Percentiles rank a stretch among this genome's conserved stretches.
Evolutionary conservation across 306 rosid genomes (phyloP).

Genomic region (Mucuna pruriens): DNA sequence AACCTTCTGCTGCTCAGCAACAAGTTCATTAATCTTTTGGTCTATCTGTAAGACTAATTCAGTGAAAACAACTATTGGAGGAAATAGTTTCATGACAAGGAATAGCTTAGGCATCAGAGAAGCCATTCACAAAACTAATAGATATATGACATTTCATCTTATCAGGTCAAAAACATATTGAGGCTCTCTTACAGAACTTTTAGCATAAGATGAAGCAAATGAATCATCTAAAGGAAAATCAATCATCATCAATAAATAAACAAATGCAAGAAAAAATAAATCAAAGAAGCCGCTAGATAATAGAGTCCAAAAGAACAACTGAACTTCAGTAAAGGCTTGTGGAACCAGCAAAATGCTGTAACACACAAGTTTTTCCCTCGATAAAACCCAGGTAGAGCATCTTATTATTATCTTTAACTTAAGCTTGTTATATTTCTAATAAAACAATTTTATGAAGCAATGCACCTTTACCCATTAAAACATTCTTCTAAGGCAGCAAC

Average conservation of each 20-base stretch:
- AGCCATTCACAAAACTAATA: slow-evolving; percentile 21
- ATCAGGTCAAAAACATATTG: slow-evolving; percentile 18
- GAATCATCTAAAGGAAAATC: slow-evolving; percentile 23
- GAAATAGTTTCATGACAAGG: slow-evolving; percentile 20
- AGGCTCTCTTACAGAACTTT: not conserved
- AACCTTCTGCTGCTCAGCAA: slow-evolving; percentile 92
- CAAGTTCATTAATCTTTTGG: slow-evolving; percentile 74
- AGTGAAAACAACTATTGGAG: slow-evolving; percentile 60
- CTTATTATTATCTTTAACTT: not conserved
- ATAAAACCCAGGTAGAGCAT: slow-evolving; percentile 29
- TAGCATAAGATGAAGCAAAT: slow-evolving; percentile 7
- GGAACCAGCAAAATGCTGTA: slow-evolving; percentile 15
- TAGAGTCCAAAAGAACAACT: slow-evolving; percentile 19
- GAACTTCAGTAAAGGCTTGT: not conserved
- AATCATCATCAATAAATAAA: slow-evolving; percentile 17
- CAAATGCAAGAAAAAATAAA: not conserved
- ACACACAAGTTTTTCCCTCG: not conserved
- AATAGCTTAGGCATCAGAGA: slow-evolving; percentile 24
- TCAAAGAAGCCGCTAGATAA: not conserved
- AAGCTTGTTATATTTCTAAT: slow-evolving; percentile 6
- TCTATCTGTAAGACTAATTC: slow-evolving; percentile 86
- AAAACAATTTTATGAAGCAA: slow-evolving; percentile 25
- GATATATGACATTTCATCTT: not conserved
- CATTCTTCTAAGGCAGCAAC: slow-evolving; percentile 1
- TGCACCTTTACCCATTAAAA: slow-evolving; percentile 8